A percentile compares a stretch with the other conserved stretches of the same genome.
Evolutionary conservation across 2,329 filamentous ascomycete species (phyloP).

Genomic region (Colletotrichum lindemuthianum): DNA sequence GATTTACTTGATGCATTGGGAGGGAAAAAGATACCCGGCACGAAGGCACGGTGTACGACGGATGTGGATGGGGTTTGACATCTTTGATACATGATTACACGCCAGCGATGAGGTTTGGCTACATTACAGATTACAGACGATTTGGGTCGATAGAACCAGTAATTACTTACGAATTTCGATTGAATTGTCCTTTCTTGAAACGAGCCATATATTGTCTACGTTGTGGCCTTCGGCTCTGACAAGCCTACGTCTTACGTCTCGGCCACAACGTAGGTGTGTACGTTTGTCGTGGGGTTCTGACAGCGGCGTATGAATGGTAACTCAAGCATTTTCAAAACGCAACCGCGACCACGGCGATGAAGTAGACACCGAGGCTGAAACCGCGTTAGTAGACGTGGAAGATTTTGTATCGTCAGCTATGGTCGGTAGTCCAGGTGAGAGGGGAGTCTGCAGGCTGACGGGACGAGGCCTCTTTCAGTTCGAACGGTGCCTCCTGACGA

Average conservation of each 20-base stretch:
- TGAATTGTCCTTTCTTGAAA: background rate
- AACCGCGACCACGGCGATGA: too few species aligned
- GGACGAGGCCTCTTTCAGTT: too few species aligned
- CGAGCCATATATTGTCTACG: too few species aligned
- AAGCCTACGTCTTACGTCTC: too few species aligned
- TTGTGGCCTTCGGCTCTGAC: too few species aligned
- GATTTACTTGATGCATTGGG: conserved; percentile 11
- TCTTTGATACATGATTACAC: conserved; percentile 10
- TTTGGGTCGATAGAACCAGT: conserved; percentile 23
- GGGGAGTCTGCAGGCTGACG: too few species aligned
- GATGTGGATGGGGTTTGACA: conserved; percentile 15
- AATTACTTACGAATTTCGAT: conserved; percentile 5
- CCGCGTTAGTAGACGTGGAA: background rate
- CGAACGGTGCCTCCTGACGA: background rate
- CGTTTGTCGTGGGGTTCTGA: too few species aligned
- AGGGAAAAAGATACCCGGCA: conserved; percentile 28
- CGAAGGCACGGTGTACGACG: conserved; percentile 14
- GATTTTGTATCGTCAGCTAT: background rate
- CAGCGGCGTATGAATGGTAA: too few species aligned
- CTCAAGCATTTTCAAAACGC: too few species aligned
- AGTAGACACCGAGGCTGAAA: background rate
- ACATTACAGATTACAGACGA: conserved; percentile 14
- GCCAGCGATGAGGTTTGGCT: background rate
- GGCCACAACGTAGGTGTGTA: too few species aligned
- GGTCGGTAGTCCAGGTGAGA: too few species aligned